Percentiles rank a stretch among this genome's conserved stretches.
Conservation (phyloP, 2,329 filamentous ascomycete species). For the Aureobasidium melanogenum region DNA sequence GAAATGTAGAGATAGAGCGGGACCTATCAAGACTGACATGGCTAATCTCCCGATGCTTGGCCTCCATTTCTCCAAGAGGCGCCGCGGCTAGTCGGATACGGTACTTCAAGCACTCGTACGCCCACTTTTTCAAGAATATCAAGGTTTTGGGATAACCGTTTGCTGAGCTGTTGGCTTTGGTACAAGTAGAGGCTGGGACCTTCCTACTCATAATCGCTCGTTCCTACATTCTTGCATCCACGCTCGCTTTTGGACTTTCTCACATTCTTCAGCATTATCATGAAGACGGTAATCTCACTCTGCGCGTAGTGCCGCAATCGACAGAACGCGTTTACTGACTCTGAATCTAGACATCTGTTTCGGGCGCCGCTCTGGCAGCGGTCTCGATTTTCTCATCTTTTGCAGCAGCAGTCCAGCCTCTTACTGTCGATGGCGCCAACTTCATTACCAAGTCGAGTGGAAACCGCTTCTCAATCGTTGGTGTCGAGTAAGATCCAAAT, state of each 20-base stretch:
- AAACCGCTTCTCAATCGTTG: slow-evolving; percentile 50
- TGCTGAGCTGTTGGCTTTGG: neutral
- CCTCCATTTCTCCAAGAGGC: neutral
- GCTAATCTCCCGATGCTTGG: slow-evolving; percentile 5
- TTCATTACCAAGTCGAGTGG: slow-evolving; percentile 48
- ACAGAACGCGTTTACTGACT: neutral
- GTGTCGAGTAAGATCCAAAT: slow-evolving; percentile 35
- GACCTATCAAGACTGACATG: neutral
- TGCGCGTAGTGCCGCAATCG: neutral
- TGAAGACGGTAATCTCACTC: slow-evolving; percentile 4
- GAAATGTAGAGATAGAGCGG: slow-evolving; percentile 1
- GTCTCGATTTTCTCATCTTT: slow-evolving; percentile 9
- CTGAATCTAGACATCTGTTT: neutral
- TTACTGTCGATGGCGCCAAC: slow-evolving; percentile 40
- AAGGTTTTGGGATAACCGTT: slow-evolving; percentile 8
- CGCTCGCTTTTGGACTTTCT: neutral
- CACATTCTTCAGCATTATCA: neutral
- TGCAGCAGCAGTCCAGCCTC: slow-evolving; percentile 39
- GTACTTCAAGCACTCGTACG: slow-evolving; percentile 7
- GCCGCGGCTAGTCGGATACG: slow-evolving; percentile 9
- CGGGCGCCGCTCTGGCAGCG: slow-evolving; percentile 10
- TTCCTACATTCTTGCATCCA: neutral
- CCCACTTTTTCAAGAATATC: slow-evolving; percentile 10
- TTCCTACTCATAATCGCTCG: neutral
- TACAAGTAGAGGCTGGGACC: neutral